Percentiles rank a stretch among this genome's conserved stretches.
Conservation (phyloP, 352 stramenopile genomes). For the Phytophthora meadii region DNA sequence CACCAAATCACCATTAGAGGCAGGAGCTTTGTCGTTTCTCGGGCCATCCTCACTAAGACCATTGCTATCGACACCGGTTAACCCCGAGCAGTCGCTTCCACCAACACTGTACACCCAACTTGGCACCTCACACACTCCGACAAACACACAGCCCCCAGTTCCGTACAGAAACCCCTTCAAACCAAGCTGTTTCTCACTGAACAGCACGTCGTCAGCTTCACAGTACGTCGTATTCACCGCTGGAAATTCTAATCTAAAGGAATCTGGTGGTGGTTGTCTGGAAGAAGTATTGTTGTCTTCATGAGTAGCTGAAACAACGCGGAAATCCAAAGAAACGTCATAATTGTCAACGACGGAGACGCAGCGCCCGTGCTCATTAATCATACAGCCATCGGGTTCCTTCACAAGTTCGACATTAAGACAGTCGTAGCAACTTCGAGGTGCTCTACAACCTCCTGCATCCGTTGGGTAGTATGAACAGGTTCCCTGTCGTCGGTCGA, state of each 20-base stretch:
- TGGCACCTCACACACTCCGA: constrained; percentile 35
- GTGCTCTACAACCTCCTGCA: constrained; percentile 28
- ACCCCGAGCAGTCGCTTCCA: constrained; percentile 29
- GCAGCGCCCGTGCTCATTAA: constrained; percentile 36
- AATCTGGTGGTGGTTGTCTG: no score
- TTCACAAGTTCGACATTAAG: constrained; percentile 35
- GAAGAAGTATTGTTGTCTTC: not conserved
- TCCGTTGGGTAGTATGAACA: constrained; percentile 45
- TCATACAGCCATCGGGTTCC: constrained; percentile 38
- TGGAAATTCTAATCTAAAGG: constrained; percentile 31
- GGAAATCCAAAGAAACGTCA: constrained; percentile 35
- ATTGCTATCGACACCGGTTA: not conserved
- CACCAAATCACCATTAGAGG: constrained; percentile 18
- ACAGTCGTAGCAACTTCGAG: constrained; percentile 52
- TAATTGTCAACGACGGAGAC: constrained; percentile 36
- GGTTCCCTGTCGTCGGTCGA: constrained; percentile 22
- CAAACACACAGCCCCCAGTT: constrained; percentile 37
- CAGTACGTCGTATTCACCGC: constrained; percentile 54
- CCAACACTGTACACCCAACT: constrained; percentile 31
- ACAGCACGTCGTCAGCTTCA: constrained; percentile 27
- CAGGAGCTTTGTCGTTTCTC: constrained; percentile 3
- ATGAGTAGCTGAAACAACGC: constrained; percentile 9
- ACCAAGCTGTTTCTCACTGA: constrained; percentile 9
- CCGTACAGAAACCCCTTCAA: constrained; percentile 31
- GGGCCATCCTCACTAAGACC: not conserved